Evolutionary conservation across 306 rosid genomes (phyloP).

Genomic region (Rosa lucieae): DNA sequence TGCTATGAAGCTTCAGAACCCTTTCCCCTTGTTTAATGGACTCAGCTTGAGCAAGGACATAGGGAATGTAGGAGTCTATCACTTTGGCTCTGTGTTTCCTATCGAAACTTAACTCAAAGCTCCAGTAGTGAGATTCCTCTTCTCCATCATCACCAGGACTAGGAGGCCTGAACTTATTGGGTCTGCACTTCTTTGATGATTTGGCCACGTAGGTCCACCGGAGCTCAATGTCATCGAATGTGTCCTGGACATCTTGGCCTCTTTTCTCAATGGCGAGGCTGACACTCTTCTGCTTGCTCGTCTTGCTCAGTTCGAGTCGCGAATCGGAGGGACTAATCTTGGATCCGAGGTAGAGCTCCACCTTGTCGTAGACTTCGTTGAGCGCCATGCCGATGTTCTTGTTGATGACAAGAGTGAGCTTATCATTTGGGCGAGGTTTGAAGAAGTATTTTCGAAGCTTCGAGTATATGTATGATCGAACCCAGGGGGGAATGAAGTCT

Average conservation of each 20-base stretch:
- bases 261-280: slow-evolving; percentile 21
- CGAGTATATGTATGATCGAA: neutral
- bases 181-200: neutral
- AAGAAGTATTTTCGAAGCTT: neutral
- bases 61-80: slow-evolving; percentile 28
- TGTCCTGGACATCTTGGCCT: slow-evolving; percentile 12
- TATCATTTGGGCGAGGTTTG: neutral
- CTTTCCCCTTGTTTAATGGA: slow-evolving; percentile 15
- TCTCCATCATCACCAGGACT: neutral
- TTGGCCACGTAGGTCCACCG: neutral
- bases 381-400: slow-evolving; percentile 18
- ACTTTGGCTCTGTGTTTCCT: slow-evolving; percentile 29
- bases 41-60: slow-evolving; percentile 24
- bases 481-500: slow-evolving; percentile 27
- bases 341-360: slow-evolving; percentile 32
- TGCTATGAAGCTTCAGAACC: slow-evolving; percentile 23
- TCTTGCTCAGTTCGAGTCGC: slow-evolving; percentile 19
- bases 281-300: slow-evolving; percentile 22
- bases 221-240: slow-evolving; percentile 12
- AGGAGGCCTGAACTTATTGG: neutral
- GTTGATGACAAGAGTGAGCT: slow-evolving; percentile 33
- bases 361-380: slow-evolving; percentile 41
- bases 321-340: slow-evolving; percentile 19
- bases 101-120: slow-evolving; percentile 27
- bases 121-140: neutral